Base-by-base conservation (phyloP, 208 protist genomes). In the Sergeia podlipaevii region DNA sequence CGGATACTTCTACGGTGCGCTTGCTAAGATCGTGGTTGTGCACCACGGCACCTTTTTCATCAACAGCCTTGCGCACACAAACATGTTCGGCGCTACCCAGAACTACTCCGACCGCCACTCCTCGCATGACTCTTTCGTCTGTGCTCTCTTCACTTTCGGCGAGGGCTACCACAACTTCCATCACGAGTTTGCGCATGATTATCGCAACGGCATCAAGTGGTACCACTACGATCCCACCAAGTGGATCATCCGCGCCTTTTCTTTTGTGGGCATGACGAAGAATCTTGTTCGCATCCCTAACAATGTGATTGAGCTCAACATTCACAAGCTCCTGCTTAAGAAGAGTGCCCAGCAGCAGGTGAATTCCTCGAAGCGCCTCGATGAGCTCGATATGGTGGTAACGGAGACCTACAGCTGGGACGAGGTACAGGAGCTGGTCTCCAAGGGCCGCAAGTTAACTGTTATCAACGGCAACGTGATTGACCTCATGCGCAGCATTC, bases 161-260 rank as follows among this genome's bases (percentile, higher is more conserved):
- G 91, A 97, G 72, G 91, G 91, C 42, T 96, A 93, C 71, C 89
- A 97, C 78, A 95, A 97, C 72, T 96, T 89, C 72, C 92, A 97
- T 58, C 92, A 97, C 70, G 85, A 90, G 58, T 97, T 96, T 56
- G 74, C 89, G 11, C 67, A 93, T 45, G 90, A 95, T 70, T 97
- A 96, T 66, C 74, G 87, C 53, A 95, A 95, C 61, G 87, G 87
- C 53, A 80, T 95, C 58, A 80, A 82, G 60, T 95, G 78, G 75
- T 93, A 86, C 67, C 80, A 95, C 66, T 97, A 77, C 66, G 89
- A 97, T 73, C 91, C 91, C 15, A 94, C 89, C 51, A 94, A 95
- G 66, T 92, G 81, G 82, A 58, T 80, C 38, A 95, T 97, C 61
- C 74, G 80, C 38, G 24, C 61, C 3, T 77, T 46, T 38, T 64